Percentiles rank a stretch among this genome's conserved stretches.
phyloP scores from a whole-genome alignment of 2,329 filamentous ascomycete species.

The Phyllosticta capitalensis region DNA sequence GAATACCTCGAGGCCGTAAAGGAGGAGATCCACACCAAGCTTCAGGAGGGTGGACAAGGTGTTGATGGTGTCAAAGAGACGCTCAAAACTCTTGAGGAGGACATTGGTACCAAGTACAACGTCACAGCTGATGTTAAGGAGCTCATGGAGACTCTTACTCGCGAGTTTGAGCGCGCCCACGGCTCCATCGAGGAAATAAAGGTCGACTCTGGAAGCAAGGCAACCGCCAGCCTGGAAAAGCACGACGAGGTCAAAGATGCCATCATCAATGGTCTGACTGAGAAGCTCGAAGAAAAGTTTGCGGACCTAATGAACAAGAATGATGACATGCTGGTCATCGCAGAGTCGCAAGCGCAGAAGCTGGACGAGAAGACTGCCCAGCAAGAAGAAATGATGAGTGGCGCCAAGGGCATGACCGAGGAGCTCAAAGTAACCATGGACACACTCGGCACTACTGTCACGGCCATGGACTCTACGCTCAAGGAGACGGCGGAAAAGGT shows the following conservation, averaged over 20 bases:
- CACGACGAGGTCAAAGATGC: conserved; percentile 49
- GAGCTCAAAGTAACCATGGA: conserved; percentile 82
- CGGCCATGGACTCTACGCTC: conserved; percentile 48
- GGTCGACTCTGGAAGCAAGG: conserved; percentile 60
- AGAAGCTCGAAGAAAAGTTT: conserved; percentile 66
- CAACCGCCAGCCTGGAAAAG: conserved; percentile 46
- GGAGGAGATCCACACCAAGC: conserved; percentile 62
- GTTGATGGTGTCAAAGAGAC: conserved; percentile 49
- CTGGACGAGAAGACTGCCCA: conserved; percentile 64
- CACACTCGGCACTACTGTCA: conserved; percentile 60
- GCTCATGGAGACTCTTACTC: conserved; percentile 63
- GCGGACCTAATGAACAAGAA: conserved; percentile 76
- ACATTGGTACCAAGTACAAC: conserved; percentile 43
- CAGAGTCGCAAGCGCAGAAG: conserved; percentile 64
- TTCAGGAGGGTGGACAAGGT: conserved; percentile 64
- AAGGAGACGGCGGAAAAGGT: conserved; percentile 79
- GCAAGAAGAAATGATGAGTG: conserved; percentile 62
- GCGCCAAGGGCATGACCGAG: conserved; percentile 71
- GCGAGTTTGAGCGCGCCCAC: conserved; percentile 80
- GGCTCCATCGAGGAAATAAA: conserved; percentile 70
- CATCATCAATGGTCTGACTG: conserved; percentile 44
- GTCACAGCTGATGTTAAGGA: conserved; percentile 44
- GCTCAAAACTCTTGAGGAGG: conserved; percentile 60
- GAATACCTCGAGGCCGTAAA: conserved; percentile 68
- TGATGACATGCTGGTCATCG: conserved; percentile 67